Conservation (phyloP, 352 stramenopile genomes). For the Heterotrichella gracilis region DNA sequence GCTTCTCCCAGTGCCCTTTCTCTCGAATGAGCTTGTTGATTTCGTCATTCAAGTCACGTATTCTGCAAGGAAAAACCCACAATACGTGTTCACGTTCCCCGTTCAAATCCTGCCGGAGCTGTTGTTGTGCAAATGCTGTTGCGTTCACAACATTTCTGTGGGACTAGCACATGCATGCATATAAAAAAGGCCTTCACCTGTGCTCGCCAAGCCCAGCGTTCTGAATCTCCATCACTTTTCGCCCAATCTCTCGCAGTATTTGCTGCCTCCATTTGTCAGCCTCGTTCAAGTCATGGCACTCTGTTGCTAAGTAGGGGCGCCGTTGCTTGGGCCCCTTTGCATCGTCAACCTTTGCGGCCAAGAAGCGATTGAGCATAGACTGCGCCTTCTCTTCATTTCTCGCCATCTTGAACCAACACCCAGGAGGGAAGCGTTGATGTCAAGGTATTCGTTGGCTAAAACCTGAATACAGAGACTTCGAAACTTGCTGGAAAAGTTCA, state of each 20-base stretch:
- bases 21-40: conserved; percentile 87
- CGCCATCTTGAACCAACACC: no score
- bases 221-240: conserved; percentile 73
- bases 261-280: conserved; percentile 56
- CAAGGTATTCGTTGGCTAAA: no score
- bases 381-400: conserved; percentile 88
- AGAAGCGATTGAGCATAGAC: conserved; percentile 88
- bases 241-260: conserved; percentile 65
- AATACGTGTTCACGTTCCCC: background rate
- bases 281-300: conserved; percentile 61
- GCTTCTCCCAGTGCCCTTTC: conserved; percentile 44
- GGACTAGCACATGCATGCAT: background rate
- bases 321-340: conserved; percentile 24
- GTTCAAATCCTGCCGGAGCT: background rate
- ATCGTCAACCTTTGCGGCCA: conserved; percentile 59
- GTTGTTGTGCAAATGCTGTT: background rate
- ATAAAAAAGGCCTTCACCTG: background rate
- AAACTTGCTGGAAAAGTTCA: no score
- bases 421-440: no score
- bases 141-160: background rate
- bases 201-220: conserved; percentile 31
- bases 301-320: conserved; percentile 58
- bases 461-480: no score
- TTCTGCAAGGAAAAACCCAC: conserved; percentile 39
- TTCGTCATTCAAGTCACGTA: conserved; percentile 82